Evolutionary conservation across 345 rosid species (phyloP).

Genomic region (Eucalyptus curtisii): DNA sequence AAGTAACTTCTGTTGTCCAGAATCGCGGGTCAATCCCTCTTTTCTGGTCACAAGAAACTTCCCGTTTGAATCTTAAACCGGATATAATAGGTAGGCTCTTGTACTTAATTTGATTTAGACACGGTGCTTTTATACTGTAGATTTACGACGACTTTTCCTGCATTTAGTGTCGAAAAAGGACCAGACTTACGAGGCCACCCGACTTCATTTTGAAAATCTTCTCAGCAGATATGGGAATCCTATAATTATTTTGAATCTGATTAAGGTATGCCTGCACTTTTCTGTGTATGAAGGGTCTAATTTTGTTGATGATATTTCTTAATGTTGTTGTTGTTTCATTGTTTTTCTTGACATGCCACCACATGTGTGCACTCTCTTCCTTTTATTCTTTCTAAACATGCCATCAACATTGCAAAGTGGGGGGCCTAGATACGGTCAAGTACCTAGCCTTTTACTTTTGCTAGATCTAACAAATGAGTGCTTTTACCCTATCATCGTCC

Average conservation of each 20-base stretch:
- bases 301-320: neutral
- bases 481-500: neutral
- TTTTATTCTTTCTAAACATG: neutral
- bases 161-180: constrained; percentile 79
- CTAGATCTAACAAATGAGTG: neutral
- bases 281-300: neutral
- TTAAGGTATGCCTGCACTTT: constrained; percentile 43
- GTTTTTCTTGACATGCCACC: neutral
- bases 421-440: neutral
- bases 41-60: constrained; percentile 99
- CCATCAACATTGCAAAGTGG: neutral
- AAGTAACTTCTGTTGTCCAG: constrained; percentile 89
- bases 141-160: constrained; percentile 2
- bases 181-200: constrained; percentile 82
- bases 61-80: constrained; percentile 90
- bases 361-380: neutral
- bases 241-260: constrained; percentile 85
- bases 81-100: constrained; percentile 73
- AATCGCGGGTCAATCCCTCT: constrained; percentile 99
- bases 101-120: neutral
- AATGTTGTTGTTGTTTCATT: neutral
- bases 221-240: constrained; percentile 87
- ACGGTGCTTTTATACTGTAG: neutral
- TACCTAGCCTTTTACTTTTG: neutral
- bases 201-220: constrained; percentile 91